phyloP scores from a whole-genome alignment of 306 rosid species.

The Acacia crassicarpa region DNA sequence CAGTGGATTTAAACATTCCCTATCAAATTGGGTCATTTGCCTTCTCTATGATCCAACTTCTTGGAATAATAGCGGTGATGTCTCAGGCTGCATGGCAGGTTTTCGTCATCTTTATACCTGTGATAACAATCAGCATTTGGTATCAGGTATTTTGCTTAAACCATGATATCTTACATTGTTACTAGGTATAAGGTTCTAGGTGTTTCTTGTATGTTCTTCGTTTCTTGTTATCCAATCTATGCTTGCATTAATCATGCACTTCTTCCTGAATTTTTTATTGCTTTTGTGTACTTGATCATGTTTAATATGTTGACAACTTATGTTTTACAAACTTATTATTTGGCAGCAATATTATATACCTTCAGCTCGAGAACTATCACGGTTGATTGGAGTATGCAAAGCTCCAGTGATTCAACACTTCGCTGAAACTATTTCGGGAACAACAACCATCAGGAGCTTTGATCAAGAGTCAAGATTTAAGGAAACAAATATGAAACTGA shows the following conservation, averaged over 20 bases:
- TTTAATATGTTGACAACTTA: background rate
- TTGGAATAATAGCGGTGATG: slow-evolving; percentile 81
- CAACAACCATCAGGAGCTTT: slow-evolving; percentile 84
- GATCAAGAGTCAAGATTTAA: slow-evolving; percentile 73
- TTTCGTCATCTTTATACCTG: slow-evolving; percentile 71
- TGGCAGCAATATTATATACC: slow-evolving; percentile 78
- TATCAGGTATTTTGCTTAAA: slow-evolving; percentile 56
- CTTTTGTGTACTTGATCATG: background rate
- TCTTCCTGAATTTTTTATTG: background rate
- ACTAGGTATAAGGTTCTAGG: background rate
- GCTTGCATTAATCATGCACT: background rate
- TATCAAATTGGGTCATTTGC: slow-evolving; percentile 49
- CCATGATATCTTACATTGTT: background rate
- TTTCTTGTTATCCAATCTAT: background rate
- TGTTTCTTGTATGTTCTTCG: background rate
- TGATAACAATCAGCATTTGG: slow-evolving; percentile 62
- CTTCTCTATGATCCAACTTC: slow-evolving; percentile 53
- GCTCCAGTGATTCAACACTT: slow-evolving; percentile 92
- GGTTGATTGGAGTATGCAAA: slow-evolving; percentile 78
- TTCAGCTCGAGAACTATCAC: slow-evolving; percentile 78
- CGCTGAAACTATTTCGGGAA: slow-evolving; percentile 79
- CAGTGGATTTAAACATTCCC: slow-evolving; percentile 55
- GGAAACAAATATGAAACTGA: slow-evolving; percentile 67
- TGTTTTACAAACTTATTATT: slow-evolving; percentile 18
- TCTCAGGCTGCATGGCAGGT: slow-evolving; percentile 87